These are phyloP conservation scores for Thecaphora thlaspeos DNA, from an alignment of 1,284 basidiomycete genomes.

Conservation along the genomic window DNA sequence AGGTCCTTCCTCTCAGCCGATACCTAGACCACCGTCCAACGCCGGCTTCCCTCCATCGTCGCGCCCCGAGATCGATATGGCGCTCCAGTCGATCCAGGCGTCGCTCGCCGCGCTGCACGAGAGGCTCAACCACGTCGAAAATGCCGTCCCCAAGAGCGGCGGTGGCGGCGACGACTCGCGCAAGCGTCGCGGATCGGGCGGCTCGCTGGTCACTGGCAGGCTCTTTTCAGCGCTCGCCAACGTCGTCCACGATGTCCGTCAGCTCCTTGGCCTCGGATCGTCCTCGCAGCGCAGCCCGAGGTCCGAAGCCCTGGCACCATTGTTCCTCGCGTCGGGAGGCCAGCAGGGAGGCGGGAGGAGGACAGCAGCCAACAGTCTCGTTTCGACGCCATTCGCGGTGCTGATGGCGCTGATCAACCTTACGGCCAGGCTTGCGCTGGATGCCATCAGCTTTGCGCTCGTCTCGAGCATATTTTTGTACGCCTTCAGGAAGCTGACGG, in stretches of 20 bases:
- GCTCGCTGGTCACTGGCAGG: slow-evolving; percentile 5
- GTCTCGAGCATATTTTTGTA: slow-evolving; percentile 39
- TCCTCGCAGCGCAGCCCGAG: slow-evolving; percentile 10
- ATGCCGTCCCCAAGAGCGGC: slow-evolving; percentile 5
- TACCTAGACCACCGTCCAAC: slow-evolving; percentile 18
- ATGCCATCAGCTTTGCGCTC: slow-evolving; percentile 42
- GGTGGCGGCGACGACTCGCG: slow-evolving; percentile 13
- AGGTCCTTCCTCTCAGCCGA: slow-evolving; percentile 1
- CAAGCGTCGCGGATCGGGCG: slow-evolving; percentile 3
- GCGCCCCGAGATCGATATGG: slow-evolving; percentile 44
- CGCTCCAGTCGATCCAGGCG: slow-evolving; percentile 77
- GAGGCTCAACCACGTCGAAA: slow-evolving; percentile 64
- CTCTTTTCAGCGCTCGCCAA: slow-evolving; percentile 22
- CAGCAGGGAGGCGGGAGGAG: slow-evolving; percentile 4
- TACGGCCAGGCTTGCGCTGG: slow-evolving; percentile 41
- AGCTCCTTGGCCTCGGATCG: slow-evolving; percentile 19
- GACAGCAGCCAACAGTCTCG: slow-evolving; percentile 14
- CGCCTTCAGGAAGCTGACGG: slow-evolving; percentile 37
- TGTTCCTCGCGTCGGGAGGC: slow-evolving; percentile 27
- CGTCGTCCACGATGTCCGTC: slow-evolving; percentile 20
- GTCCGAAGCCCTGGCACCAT: slow-evolving; percentile 24
- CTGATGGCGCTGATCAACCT: slow-evolving; percentile 40
- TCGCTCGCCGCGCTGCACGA: slow-evolving; percentile 86
- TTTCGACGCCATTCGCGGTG: slow-evolving; percentile 28
- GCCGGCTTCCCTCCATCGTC: slow-evolving; percentile 18